Evolutionary conservation across 2,329 filamentous ascomycete genomes (phyloP), one percentile per base, ranked within the genome.

Genomic region (Penicillium sp.): DNA sequence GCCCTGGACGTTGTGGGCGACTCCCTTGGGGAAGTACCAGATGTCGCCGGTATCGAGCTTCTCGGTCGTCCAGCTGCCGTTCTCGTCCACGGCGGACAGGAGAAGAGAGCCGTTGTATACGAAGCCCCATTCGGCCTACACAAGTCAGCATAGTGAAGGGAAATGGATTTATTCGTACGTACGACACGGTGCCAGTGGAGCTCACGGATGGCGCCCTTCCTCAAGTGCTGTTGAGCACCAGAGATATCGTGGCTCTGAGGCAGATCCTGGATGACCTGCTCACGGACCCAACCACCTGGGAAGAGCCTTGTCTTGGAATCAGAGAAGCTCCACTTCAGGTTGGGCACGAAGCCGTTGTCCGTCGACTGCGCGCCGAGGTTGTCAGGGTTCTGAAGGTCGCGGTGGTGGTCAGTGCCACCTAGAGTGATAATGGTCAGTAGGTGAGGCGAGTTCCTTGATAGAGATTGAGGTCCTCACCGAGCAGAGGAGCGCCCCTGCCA

Each of bases 291-390:
- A 2, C 89, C 88, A 1, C 88, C 88, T 29, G 83, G 83, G 56
- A 87, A 80, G 41, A 90, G 80, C 26, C 82, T 82, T 1, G 86
- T 88, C 76, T 86, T 88, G 26, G 87, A 90, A 72, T 90, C 85
- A 0, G 87, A 89, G 75, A 91, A 90, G 57, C 86, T 85, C 88
- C 88, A 86, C 72, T 90, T 90, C 67, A 90, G 78, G 70, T 90
- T 91, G 0, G 86, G 85, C 0, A 91, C 88, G 11, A 83, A 77
- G 17, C 88, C 89, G 52, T 80, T 82, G 70, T 91, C 88, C 1
- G 88, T 90, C 17, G 81, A 78, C 67, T 89, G 84, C 51, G 81
- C 81, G 15, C 86, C 87, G 1, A 91, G 82, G 68, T 88, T 87
- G 64, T 87, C 84, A 0, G 88, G 88, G 45, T 54, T 60, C 45